phyloP scores from a whole-genome alignment of 2,329 filamentous ascomycete genomes.

The Dothistroma pini region DNA sequence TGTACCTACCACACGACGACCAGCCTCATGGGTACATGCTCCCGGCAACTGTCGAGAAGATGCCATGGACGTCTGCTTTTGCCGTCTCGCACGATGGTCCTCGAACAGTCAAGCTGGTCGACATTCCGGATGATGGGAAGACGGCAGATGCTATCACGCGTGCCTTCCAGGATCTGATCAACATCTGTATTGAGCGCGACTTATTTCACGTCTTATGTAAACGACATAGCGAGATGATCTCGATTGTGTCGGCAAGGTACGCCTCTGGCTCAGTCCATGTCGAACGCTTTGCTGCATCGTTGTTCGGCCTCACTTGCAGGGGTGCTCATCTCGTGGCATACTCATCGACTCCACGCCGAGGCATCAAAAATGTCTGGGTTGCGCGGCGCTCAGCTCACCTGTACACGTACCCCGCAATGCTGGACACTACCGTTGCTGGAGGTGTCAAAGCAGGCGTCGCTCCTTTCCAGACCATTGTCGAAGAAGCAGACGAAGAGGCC shows the following conservation, averaged over 20 bases:
- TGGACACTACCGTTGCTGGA: slow-evolving; percentile 90
- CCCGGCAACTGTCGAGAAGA: slow-evolving; percentile 56
- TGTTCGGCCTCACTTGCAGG: slow-evolving; percentile 72
- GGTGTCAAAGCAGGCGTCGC: slow-evolving; percentile 77
- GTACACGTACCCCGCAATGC: slow-evolving; percentile 78
- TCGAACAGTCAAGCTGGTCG: slow-evolving; percentile 24
- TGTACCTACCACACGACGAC: slow-evolving; percentile 65
- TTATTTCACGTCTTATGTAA: slow-evolving; percentile 69
- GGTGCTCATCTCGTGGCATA: slow-evolving; percentile 78
- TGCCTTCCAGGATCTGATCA: slow-evolving; percentile 63
- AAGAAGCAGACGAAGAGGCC: slow-evolving; percentile 87
- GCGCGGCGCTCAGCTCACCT: slow-evolving; percentile 71
- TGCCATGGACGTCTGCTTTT: slow-evolving; percentile 54
- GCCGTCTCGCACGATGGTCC: slow-evolving; percentile 42
- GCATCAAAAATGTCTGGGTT: slow-evolving; percentile 62
- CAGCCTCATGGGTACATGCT: slow-evolving; percentile 59
- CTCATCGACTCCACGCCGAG: slow-evolving; percentile 47
- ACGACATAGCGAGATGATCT: slow-evolving; percentile 76
- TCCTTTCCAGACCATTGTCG: slow-evolving; percentile 74
- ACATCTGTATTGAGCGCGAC: slow-evolving; percentile 42
- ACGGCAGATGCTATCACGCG: slow-evolving; percentile 56
- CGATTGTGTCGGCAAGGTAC: slow-evolving; percentile 61
- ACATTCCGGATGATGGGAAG: slow-evolving; percentile 55
- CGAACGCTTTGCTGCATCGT: slow-evolving; percentile 66
- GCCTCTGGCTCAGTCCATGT: slow-evolving; percentile 62